Base-by-base conservation (phyloP, 2,329 filamentous ascomycete species). In the Scytalidium lignicola region DNA sequence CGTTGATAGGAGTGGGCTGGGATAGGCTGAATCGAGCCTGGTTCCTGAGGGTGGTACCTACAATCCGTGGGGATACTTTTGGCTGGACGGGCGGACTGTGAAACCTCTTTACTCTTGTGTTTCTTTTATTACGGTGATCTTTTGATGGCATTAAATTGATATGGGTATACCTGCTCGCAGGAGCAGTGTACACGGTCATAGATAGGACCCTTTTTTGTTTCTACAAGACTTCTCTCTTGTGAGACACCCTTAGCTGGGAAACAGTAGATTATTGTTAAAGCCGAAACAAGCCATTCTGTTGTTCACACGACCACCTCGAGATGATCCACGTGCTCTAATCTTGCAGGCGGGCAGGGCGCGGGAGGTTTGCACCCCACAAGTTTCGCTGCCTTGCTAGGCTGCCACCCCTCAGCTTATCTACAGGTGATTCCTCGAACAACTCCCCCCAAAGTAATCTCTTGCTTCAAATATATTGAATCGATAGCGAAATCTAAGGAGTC, bases 361-460 rank as follows among this genome's bases (percentile, higher is more conserved):
- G 23, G 23, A 26, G 23, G 23, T 26, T 26, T 26, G 6, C 5
- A 5, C 23, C 32, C 32, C 32, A 5, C 32, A 37, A 13, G 32
- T 17, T 17, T 37, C 12, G n/a, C 32, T 8, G 32, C 32, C 32
- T 37, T 13, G 32, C 10, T 17, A 37, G 32, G 32, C 5, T 17
- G 32, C 32, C n/a, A n/a, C 32, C 32, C 32, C n/a, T 13, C 32
- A 37, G 32, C 32, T 37, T 37, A 37, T 37, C 32, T 15, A 37
- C 15, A 17, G 15, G 32, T 37, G 32, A 37, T 37, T 37, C 32
- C 32, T 17, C 32, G 32, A 37, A 13, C n/a, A 37, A 37, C 32
- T 37, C 15, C 15, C 32, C 15, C 43, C 58, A 23, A 61, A 5
- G n/a, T n/a, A 6, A 5, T 26, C 10, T 29, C 67, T 49, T 62